Evolutionary conservation across 495 filamentous ascomycete species (phyloP), one percentile per base, ranked within the genome.

Genomic region (Penicillium pulvis): DNA sequence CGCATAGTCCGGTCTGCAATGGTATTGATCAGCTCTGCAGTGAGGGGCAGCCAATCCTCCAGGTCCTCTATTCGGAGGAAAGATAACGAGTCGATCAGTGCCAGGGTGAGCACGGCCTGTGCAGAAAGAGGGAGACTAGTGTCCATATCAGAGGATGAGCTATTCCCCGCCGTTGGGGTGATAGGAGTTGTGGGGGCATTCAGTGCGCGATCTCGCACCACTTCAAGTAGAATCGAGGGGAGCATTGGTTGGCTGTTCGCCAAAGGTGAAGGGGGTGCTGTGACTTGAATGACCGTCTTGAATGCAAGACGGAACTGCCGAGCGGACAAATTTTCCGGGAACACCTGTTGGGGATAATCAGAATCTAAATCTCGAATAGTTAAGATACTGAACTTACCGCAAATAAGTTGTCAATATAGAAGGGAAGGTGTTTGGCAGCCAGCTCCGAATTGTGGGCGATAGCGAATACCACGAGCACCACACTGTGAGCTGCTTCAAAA

Each of bases 301-400:
- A 97, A 93, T 23, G 93, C 94, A 16, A 98, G 82, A 39, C 93
- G 86, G 75, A 98, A 98, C 76, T 98, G 94, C 7, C 92, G 84
- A 4, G 88, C 83, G 2, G 91, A 93, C 16, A 98, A 85, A 59
- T 90, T 89, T 6, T 79, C 63, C 3, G 94, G 95, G 73, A 97
- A 98, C 9, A 90, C 82, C 68, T 82, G 41, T 55, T 4, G n/a
- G 12, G n/a, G 23, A 44, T 6, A 2, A 42, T 74, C 42, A 74
- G 57, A 51, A 56, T n/a, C n/a, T 9, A 24, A 11, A 44, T 41
- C 23, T 56, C 26, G 41, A 55, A 30, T 17, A 31, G 44, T 6
- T 1, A 11, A 1, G 4, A 1, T 20, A 19, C 10, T 11, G 39
- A 48, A 68, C 77, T 64, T 62, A 84, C 83, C n/a, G 84, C 79